phyloP scores from a whole-genome alignment of 2,329 filamentous ascomycete genomes.

The Mycogone perniciosa region DNA sequence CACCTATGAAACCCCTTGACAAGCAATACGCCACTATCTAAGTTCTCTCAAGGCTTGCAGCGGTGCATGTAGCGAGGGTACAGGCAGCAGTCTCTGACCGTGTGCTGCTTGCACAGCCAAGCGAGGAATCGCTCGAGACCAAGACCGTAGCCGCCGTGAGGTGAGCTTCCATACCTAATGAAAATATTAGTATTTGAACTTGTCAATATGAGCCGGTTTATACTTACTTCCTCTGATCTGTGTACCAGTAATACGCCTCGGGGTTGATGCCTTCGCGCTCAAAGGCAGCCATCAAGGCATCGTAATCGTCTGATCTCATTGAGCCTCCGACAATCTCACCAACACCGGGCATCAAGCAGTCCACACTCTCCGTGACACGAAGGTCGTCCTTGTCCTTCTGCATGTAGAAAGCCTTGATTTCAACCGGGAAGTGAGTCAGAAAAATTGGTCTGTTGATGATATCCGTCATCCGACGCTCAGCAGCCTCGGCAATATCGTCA shows the following conservation, averaged over 20 bases:
- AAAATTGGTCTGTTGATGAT: slow-evolving; percentile 93
- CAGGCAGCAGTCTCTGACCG: slow-evolving; percentile 60
- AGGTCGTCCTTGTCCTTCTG: slow-evolving; percentile 72
- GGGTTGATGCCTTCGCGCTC: slow-evolving; percentile 80
- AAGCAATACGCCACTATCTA: slow-evolving; percentile 3
- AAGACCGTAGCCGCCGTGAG: slow-evolving; percentile 88
- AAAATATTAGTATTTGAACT: background rate
- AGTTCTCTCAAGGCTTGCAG: slow-evolving; percentile 58
- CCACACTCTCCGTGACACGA: slow-evolving; percentile 88
- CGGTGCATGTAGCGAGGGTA: slow-evolving; percentile 76
- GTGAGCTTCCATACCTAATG: slow-evolving; percentile 67
- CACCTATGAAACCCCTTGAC: background rate
- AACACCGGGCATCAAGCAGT: slow-evolving; percentile 81
- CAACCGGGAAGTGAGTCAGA: slow-evolving; percentile 91
- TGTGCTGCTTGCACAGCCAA: slow-evolving; percentile 58
- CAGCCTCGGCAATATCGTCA: slow-evolving; percentile 96
- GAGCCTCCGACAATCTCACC: slow-evolving; percentile 94
- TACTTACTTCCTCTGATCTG: slow-evolving; percentile 75
- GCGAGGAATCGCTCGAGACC: slow-evolving; percentile 52
- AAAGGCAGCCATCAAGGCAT: slow-evolving; percentile 84
- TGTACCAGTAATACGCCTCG: slow-evolving; percentile 95
- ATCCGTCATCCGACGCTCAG: slow-evolving; percentile 95
- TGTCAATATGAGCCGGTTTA: background rate
- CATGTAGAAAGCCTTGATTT: slow-evolving; percentile 99
- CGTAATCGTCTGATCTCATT: slow-evolving; percentile 91